Percentiles rank a stretch among this genome's conserved stretches.
Conservation (phyloP, 2,329 filamentous ascomycete genomes). For the Mycosphaerelloides madeirae region DNA sequence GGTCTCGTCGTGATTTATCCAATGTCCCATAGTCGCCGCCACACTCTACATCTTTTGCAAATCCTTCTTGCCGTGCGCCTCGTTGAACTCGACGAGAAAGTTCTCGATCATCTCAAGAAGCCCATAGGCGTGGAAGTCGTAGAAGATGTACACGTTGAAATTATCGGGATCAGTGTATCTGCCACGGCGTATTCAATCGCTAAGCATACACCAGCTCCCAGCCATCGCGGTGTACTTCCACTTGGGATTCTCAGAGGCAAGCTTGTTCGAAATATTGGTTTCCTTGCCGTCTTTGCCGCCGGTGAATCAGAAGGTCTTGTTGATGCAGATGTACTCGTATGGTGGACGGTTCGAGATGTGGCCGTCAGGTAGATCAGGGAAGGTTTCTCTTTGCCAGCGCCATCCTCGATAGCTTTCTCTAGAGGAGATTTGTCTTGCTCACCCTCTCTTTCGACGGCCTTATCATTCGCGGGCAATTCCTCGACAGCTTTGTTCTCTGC, state of each 20-base stretch:
- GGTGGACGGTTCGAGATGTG: conserved; percentile 2
- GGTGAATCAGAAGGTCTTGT: neutral
- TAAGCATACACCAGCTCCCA: neutral
- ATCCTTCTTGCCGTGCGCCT: conserved; percentile 10
- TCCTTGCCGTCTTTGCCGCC: neutral
- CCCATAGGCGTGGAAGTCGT: conserved; percentile 30
- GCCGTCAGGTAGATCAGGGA: too few relatives aligned
- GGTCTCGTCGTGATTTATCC: neutral
- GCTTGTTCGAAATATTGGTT: conserved; percentile 6
- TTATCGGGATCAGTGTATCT: conserved; percentile 22
- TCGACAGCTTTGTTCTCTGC: too few relatives aligned
- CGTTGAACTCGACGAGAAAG: conserved; percentile 14
- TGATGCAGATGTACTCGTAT: conserved; percentile 7
- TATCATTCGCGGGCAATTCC: too few relatives aligned
- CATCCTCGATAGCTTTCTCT: too few relatives aligned
- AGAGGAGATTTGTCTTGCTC: too few relatives aligned
- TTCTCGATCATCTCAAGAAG: conserved; percentile 31
- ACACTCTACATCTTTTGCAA: conserved; percentile 9
- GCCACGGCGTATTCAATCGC: conserved; percentile 3
- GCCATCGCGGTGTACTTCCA: conserved; percentile 12
- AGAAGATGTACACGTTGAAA: conserved; percentile 31
- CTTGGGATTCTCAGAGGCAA: conserved; percentile 11
- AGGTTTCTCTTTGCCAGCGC: too few relatives aligned
- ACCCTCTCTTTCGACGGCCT: too few relatives aligned
- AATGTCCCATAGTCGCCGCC: conserved; percentile 10